phyloP scores from a whole-genome alignment of 306 rosid species.

The Vicia faba region DNA sequence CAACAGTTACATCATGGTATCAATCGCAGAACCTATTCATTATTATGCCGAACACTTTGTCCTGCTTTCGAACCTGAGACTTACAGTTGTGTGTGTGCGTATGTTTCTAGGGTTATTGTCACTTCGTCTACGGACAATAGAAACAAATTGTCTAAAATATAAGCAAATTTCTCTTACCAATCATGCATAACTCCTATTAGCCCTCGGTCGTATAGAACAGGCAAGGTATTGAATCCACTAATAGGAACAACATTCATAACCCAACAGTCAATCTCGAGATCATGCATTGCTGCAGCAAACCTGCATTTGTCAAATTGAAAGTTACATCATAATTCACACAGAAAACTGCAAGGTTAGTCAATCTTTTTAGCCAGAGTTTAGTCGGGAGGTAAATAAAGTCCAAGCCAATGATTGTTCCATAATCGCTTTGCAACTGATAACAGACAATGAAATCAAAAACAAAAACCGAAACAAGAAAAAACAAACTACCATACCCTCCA shows the following conservation, averaged over 20 bases:
- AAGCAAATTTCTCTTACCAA: slow-evolving; percentile 58
- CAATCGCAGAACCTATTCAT: too few relatives aligned
- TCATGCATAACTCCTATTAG: slow-evolving; percentile 86
- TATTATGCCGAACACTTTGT: too few relatives aligned
- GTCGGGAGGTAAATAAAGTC: background rate
- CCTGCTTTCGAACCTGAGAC: too few relatives aligned
- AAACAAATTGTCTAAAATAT: slow-evolving; percentile 20
- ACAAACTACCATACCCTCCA: slow-evolving; percentile 68
- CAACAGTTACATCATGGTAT: too few relatives aligned
- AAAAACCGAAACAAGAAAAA: background rate
- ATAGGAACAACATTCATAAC: slow-evolving; percentile 89
- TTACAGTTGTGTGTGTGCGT: too few relatives aligned
- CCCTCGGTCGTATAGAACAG: slow-evolving; percentile 87
- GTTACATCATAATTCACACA: slow-evolving; percentile 25
- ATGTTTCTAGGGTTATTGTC: too few relatives aligned
- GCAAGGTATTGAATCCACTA: slow-evolving; percentile 76
- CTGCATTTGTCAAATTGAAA: slow-evolving; percentile 51
- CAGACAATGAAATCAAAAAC: background rate
- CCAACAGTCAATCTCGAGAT: slow-evolving; percentile 67
- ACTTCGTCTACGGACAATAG: background rate
- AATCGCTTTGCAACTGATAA: slow-evolving; percentile 11
- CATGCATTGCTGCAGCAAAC: slow-evolving; percentile 79
- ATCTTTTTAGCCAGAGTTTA: background rate
- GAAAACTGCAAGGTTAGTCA: slow-evolving; percentile 15
- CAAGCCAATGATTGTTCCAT: background rate